phyloP scores from a whole-genome alignment of 1,284 basidiomycete genomes.

The Ustilago tritici region DNA sequence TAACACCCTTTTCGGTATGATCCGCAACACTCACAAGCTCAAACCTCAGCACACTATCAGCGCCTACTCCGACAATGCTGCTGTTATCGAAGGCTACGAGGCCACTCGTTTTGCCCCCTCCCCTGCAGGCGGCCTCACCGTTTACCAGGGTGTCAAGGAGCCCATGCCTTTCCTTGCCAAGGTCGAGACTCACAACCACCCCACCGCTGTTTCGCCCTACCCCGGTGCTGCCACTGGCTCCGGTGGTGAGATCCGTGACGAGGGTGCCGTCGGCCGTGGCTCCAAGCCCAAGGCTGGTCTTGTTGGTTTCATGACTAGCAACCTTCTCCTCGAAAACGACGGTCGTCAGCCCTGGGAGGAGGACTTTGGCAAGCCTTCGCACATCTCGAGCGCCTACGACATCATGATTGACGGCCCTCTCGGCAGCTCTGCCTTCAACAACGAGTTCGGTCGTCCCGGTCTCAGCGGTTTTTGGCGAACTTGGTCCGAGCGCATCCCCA shows the following conservation, averaged over 20 bases:
- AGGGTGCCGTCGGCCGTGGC: constrained; percentile 93
- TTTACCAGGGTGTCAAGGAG: constrained; percentile 59
- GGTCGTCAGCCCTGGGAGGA: constrained; percentile 65
- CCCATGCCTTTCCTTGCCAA: constrained; percentile 93
- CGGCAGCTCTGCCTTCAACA: constrained; percentile 95
- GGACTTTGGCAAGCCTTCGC: constrained; percentile 81
- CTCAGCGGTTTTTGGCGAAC: constrained; percentile 73
- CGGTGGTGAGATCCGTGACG: constrained; percentile 97
- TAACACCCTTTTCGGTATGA: constrained; percentile 94
- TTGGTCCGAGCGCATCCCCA: constrained; percentile 63
- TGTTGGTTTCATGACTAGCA: constrained; percentile 93
- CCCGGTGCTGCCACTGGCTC: constrained; percentile 97
- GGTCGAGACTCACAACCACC: constrained; percentile 99
- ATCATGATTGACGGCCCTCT: constrained; percentile 98
- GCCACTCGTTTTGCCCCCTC: constrained; percentile 83
- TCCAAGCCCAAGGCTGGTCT: constrained; percentile 97
- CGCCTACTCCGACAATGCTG: constrained; percentile 98
- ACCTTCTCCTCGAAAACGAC: constrained; percentile 73
- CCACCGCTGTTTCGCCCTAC: constrained; percentile 97
- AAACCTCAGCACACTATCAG: constrained; percentile 81
- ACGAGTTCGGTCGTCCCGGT: constrained; percentile 94
- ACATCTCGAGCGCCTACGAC: constrained; percentile 92
- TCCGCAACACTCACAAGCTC: constrained; percentile 91
- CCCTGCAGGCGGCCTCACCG: constrained; percentile 39
- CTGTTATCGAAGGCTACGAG: constrained; percentile 84